Conservation (phyloP, 306 rosid genomes). For the Vigna hirtella region DNA sequence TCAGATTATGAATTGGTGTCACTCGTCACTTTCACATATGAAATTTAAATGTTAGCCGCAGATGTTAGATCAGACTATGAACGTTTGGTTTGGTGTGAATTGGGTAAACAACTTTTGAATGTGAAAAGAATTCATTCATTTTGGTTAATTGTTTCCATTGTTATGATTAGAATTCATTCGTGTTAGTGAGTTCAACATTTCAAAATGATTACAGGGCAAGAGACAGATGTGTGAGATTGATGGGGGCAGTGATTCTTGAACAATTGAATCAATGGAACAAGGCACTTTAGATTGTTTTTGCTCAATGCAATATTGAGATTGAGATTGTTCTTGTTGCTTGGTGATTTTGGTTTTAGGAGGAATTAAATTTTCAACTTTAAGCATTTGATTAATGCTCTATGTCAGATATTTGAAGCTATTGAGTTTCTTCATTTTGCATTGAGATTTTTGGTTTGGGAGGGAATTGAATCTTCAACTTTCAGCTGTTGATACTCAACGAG, state of each 20-base stretch:
- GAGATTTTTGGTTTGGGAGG: background rate
- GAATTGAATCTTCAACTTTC: constrained; percentile 9
- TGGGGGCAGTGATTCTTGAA: background rate
- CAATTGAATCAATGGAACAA: background rate
- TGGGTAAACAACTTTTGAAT: background rate
- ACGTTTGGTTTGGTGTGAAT: constrained; percentile 10
- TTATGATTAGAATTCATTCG: background rate
- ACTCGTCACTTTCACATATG: background rate
- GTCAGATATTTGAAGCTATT: background rate
- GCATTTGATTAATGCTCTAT: background rate
- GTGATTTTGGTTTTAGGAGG: background rate
- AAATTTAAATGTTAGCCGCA: background rate
- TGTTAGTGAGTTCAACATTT: background rate
- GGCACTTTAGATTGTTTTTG: background rate
- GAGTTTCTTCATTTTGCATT: background rate
- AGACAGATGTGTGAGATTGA: background rate
- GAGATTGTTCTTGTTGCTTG: background rate
- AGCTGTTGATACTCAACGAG: background rate
- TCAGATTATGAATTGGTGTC: background rate
- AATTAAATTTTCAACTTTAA: background rate
- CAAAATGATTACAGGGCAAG: background rate
- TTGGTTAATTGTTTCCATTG: background rate
- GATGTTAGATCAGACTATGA: background rate
- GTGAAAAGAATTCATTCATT: background rate
- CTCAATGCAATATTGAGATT: background rate